Percentiles rank a stretch among this genome's conserved stretches.
These are phyloP conservation scores for Debaryomyces prosopidis DNA, from an alignment of 805 yeast genomes.

Conservation along the genomic window DNA sequence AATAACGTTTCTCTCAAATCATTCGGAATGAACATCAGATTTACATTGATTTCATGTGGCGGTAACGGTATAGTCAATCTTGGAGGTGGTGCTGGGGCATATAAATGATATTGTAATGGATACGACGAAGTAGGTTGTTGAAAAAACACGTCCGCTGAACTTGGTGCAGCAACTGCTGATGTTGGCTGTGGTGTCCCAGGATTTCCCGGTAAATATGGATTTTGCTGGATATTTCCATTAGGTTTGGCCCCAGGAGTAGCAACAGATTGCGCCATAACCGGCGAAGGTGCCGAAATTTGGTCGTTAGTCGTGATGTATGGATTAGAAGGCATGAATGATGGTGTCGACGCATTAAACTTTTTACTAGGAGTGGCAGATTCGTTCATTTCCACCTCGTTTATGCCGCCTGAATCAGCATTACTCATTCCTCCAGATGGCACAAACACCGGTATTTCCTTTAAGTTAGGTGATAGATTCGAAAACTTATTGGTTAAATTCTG, in stretches of 20 bases:
- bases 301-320: slow-evolving; percentile 14
- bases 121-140: slow-evolving; percentile 25
- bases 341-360: slow-evolving; percentile 40
- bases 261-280: slow-evolving; percentile 2
- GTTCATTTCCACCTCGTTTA: not conserved
- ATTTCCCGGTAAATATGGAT: slow-evolving; percentile 23
- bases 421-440: slow-evolving; percentile 37
- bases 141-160: slow-evolving; percentile 20
- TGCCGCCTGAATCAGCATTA: not conserved
- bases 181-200: slow-evolving; percentile 5
- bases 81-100: slow-evolving; percentile 88
- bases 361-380: slow-evolving; percentile 9
- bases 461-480: slow-evolving; percentile 48
- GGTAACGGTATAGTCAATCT: slow-evolving; percentile 58
- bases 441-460: slow-evolving; percentile 49
- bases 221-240: slow-evolving; percentile 8
- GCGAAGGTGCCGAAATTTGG: slow-evolving; percentile 15
- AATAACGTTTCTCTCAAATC: slow-evolving; percentile 71
- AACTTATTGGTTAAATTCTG: slow-evolving; percentile 32
- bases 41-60: slow-evolving; percentile 71
- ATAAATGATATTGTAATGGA: slow-evolving; percentile 78
- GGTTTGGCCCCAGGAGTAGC: slow-evolving; percentile 1
- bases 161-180: slow-evolving; percentile 9
- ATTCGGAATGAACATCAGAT: slow-evolving; percentile 69
- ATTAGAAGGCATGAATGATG: slow-evolving; percentile 38